Evolutionary conservation across 1,284 basidiomycete species (phyloP).

Genomic region (Ustilago trichophora): DNA sequence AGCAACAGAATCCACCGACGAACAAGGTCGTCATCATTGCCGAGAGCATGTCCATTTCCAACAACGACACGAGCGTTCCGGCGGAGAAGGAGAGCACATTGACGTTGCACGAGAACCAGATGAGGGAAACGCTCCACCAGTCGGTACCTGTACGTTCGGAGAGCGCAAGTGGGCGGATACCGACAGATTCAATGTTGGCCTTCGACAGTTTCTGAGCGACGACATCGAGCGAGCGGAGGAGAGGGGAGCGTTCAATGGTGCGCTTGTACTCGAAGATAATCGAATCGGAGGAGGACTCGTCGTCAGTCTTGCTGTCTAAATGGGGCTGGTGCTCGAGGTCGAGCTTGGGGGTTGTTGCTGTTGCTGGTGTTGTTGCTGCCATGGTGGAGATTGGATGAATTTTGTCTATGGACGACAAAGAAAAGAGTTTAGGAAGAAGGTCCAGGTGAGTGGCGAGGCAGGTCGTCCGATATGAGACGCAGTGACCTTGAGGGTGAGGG

Average conservation of each 20-base stretch:
- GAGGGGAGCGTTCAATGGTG: slow-evolving; percentile 12
- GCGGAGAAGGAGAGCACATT: slow-evolving; percentile 71
- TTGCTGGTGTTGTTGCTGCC: slow-evolving; percentile 1
- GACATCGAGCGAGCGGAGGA: slow-evolving; percentile 24
- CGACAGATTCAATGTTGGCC: slow-evolving; percentile 40
- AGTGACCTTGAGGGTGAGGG: too few relatives aligned
- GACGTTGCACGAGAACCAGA: slow-evolving; percentile 63
- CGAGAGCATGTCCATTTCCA: slow-evolving; percentile 71
- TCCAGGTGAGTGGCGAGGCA: too few relatives aligned
- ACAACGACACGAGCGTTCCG: slow-evolving; percentile 72
- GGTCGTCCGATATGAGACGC: too few relatives aligned
- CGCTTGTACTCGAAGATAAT: slow-evolving; percentile 31
- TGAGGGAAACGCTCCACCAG: slow-evolving; percentile 68
- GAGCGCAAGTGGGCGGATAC: slow-evolving; percentile 46
- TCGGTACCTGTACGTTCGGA: slow-evolving; percentile 57
- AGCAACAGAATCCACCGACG: slow-evolving; percentile 66
- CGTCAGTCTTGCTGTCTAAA: not conserved
- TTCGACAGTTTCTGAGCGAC: slow-evolving; percentile 22
- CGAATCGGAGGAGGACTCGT: slow-evolving; percentile 13
- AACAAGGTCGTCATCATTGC: slow-evolving; percentile 66
- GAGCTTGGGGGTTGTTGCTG: slow-evolving; percentile 16
- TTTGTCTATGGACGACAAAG: too few relatives aligned
- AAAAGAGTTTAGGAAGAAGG: too few relatives aligned
- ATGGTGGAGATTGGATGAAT: slow-evolving; percentile 1
- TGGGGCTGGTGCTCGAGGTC: slow-evolving; percentile 28